These are phyloP conservation scores for Fusarium sambucinum DNA, from an alignment of 2,329 filamentous ascomycete species.

Conservation along the genomic window DNA sequence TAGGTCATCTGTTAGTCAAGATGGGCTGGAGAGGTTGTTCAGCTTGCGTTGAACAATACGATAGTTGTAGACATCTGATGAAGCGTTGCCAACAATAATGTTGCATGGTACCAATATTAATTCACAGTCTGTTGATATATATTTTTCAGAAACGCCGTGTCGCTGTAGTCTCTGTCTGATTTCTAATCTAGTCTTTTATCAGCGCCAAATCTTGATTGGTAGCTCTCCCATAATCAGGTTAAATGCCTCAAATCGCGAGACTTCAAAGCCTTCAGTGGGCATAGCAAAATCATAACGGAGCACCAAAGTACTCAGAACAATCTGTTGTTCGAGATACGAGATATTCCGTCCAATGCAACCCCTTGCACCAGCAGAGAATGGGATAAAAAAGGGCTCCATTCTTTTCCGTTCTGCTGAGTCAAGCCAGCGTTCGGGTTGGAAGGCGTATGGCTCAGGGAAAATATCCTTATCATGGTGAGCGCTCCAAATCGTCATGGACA, in stretches of 20 bases:
- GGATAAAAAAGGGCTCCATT: slow-evolving; percentile 54
- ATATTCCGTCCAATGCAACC: slow-evolving; percentile 58
- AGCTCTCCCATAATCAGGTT: slow-evolving; percentile 13
- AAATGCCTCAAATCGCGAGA: neutral
- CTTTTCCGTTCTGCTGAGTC: slow-evolving; percentile 49
- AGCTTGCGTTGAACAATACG: too few species aligned
- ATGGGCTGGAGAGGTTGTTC: too few species aligned
- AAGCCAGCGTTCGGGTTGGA: slow-evolving; percentile 57
- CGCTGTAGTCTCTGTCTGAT: too few species aligned
- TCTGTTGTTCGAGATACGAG: slow-evolving; percentile 59
- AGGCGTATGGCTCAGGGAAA: slow-evolving; percentile 56
- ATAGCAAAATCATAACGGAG: slow-evolving; percentile 57
- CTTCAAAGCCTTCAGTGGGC: neutral
- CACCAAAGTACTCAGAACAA: slow-evolving; percentile 57
- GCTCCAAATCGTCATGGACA: slow-evolving; percentile 55
- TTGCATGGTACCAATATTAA: too few species aligned
- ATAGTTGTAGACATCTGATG: too few species aligned
- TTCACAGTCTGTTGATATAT: too few species aligned
- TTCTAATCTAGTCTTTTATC: neutral
- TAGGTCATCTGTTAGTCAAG: too few species aligned
- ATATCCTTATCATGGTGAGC: slow-evolving; percentile 56
- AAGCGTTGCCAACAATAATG: too few species aligned
- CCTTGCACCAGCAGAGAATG: slow-evolving; percentile 57
- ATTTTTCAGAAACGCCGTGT: too few species aligned
- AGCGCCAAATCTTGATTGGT: slow-evolving; percentile 1